Evolutionary conservation across 192 early-diverging fungal species (phyloP).

Genomic region (Rhizoclosmatium globosum): DNA sequence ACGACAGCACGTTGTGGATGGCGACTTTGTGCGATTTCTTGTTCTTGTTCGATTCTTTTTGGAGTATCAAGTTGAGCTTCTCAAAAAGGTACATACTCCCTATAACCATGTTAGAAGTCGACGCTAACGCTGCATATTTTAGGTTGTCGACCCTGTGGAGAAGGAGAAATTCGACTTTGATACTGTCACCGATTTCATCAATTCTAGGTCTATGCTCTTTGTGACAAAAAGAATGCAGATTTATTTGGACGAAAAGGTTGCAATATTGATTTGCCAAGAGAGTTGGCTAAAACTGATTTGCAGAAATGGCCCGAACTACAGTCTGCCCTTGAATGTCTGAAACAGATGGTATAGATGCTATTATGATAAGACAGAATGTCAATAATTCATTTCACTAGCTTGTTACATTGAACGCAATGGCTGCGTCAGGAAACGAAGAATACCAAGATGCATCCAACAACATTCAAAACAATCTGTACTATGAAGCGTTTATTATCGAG

Average conservation of each 20-base stretch:
- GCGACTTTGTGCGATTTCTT: slow-evolving; percentile 46
- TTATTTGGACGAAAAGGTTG: slow-evolving; percentile 50
- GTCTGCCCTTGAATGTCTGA: slow-evolving; percentile 64
- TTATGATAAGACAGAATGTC: neutral
- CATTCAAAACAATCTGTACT: slow-evolving; percentile 77
- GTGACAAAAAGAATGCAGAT: slow-evolving; percentile 42
- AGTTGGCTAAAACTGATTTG: neutral
- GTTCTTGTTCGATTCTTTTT: slow-evolving; percentile 52
- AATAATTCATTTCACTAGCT: slow-evolving; percentile 40
- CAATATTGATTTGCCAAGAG: neutral
- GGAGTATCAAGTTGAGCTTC: slow-evolving; percentile 41
- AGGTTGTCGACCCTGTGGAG: slow-evolving; percentile 2
- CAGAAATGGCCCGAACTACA: slow-evolving; percentile 65
- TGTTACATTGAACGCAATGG: slow-evolving; percentile 62
- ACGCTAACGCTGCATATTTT: neutral
- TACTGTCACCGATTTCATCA: slow-evolving; percentile 49
- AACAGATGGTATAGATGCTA: slow-evolving; percentile 59
- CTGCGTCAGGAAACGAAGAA: slow-evolving; percentile 53
- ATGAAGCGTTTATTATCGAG: slow-evolving; percentile 72
- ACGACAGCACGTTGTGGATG: slow-evolving; percentile 44
- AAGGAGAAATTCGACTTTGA: slow-evolving; percentile 50
- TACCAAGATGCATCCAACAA: slow-evolving; percentile 65
- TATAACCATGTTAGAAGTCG: neutral
- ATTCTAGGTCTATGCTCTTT: slow-evolving; percentile 46
- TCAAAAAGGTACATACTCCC: neutral